Percentiles rank a stretch among this genome's conserved stretches.
phyloP scores from a whole-genome alignment of 2,329 filamentous ascomycete genomes.

The Aspergillus transmontanensis region DNA sequence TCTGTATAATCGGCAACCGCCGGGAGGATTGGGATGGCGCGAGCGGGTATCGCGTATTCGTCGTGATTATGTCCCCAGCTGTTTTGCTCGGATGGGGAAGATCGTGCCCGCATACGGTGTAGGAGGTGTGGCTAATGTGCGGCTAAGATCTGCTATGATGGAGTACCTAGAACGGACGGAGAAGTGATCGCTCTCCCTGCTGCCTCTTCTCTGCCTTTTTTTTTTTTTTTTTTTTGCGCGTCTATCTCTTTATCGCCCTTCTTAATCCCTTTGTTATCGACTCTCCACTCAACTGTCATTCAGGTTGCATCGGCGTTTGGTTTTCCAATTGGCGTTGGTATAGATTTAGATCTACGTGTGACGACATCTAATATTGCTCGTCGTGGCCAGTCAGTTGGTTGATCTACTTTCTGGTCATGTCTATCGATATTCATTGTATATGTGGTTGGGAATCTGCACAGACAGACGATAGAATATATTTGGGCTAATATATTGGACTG shows the following conservation, averaged over 20 bases:
- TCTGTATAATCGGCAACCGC: constrained; percentile 71
- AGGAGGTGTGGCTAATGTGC: constrained; percentile 81
- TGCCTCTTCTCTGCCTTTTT: neutral
- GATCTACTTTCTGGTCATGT: neutral
- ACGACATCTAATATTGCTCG: constrained; percentile 1
- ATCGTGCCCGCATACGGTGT: constrained; percentile 89
- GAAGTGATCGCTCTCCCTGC: neutral
- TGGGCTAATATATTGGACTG: neutral
- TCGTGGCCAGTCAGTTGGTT: neutral
- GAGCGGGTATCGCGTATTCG: constrained; percentile 70
- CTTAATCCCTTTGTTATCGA: neutral
- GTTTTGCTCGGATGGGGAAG: constrained; percentile 74
- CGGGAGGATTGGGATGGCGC: constrained; percentile 48
- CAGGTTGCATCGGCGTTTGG: neutral
- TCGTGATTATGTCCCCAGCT: constrained; percentile 75
- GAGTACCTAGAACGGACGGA: constrained; percentile 54
- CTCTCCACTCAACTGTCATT: neutral
- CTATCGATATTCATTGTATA: neutral
- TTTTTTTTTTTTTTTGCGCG: neutral
- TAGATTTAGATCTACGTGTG: constrained; percentile 1
- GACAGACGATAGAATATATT: neutral
- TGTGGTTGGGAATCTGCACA: neutral
- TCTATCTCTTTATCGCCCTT: neutral
- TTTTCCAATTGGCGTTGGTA: neutral
- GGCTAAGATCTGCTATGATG: constrained; percentile 71